These are phyloP conservation scores for Entonaema liquescens DNA, from an alignment of 495 filamentous ascomycete species.

Conservation along the genomic window DNA sequence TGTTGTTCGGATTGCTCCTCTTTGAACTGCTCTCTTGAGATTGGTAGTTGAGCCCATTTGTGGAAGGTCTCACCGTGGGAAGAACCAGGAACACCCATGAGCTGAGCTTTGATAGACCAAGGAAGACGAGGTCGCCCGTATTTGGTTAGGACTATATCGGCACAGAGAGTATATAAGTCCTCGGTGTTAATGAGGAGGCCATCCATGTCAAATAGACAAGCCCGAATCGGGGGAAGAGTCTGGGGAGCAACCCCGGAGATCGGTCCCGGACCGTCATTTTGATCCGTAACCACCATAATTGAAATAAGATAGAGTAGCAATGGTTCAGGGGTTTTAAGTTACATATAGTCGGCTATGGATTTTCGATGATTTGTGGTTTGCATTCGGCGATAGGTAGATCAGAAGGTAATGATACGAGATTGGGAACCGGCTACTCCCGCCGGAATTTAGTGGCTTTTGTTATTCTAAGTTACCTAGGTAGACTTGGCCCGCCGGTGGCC, in stretches of 20 bases:
- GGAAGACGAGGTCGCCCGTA: slow-evolving; percentile 73
- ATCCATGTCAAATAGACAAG: slow-evolving; percentile 94
- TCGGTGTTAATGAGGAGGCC: slow-evolving; percentile 86
- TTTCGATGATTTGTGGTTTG: not conserved
- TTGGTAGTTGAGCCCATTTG: slow-evolving; percentile 83
- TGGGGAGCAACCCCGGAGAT: not conserved
- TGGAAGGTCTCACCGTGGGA: slow-evolving; percentile 52
- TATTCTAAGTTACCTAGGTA: not conserved
- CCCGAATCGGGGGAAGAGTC: slow-evolving; percentile 69
- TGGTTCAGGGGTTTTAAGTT: not conserved
- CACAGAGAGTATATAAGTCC: slow-evolving; percentile 78
- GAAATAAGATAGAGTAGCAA: not conserved
- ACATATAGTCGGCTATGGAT: not conserved
- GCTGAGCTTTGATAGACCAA: slow-evolving; percentile 82
- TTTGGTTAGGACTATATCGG: slow-evolving; percentile 72
- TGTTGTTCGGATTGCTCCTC: slow-evolving; percentile 65
- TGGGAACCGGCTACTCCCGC: slow-evolving; percentile 3
- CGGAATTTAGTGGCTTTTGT: slow-evolving; percentile 14
- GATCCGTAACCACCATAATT: not conserved
- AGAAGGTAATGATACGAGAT: not conserved
- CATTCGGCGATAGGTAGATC: not conserved
- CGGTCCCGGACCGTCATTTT: not conserved
- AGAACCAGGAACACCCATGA: slow-evolving; percentile 78
- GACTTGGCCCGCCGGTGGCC: slow-evolving; percentile 36
- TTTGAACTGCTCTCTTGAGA: slow-evolving; percentile 68